Evolutionary conservation across 352 stramenopile genomes (phyloP), one percentile per base, ranked within the genome.

Genomic region (Albugo candida): DNA sequence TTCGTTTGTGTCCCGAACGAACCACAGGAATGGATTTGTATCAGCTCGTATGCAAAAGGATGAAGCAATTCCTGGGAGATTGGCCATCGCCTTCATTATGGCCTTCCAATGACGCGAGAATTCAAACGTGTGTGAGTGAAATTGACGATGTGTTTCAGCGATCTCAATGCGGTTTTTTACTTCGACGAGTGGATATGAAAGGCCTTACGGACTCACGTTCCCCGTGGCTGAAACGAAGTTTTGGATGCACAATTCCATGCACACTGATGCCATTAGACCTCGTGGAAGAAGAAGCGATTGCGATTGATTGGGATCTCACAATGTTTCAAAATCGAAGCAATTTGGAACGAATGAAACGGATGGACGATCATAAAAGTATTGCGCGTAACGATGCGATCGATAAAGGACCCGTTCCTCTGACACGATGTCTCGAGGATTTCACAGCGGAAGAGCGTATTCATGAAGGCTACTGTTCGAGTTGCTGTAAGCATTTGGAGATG

Each of bases 401-500:
- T 55, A 88, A 92, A 51, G 79, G 79, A 5, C 79, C 79, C n/a
- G 79, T 92, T 14, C 79, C 79, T 3, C 51, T 89, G 17, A 70
- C 54, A 38, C 70, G 86, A 45, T 92, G 79, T 41, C 55, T 92
- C 39, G 71, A 92, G 52, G 70, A 75, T 5, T 92, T 92, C 46
- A 92, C 76, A 11, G 73, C 59, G 11, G 76, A 89, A 49, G 79
- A 92, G 46, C 89, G 87, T 51, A 88, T 92, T 51, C 83, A 59
- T 36, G 79, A 92, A 49, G 77, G 94, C 52, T 99, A 98, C 62
- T 99, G 95, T 65, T 95, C 83, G 18, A 93, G 82, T 54, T 99
- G 95, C 59, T 85, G 96, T 42, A 60, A 93, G 43, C 87, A 96
- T 51, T 77, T 95, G 41, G 80, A 95, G 49, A 97, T 97, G 53